Evolutionary conservation across 257 asterid species (phyloP).

Genomic region (Solanum acaule): DNA sequence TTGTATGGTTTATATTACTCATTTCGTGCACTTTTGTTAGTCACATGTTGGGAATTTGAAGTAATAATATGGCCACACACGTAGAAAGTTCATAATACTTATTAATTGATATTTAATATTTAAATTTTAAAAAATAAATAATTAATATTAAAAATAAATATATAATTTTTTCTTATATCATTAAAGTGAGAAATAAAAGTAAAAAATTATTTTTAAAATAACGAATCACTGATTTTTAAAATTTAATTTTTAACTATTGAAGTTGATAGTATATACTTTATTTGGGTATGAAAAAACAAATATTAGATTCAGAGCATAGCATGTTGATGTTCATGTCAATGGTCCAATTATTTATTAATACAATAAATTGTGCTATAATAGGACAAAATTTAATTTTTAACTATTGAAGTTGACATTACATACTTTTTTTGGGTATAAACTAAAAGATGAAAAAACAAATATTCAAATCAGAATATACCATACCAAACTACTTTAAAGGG

Average conservation of each 20-base stretch:
- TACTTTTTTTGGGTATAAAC: not conserved
- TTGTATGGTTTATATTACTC: not conserved
- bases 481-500: not conserved
- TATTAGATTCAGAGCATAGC: too few relatives aligned
- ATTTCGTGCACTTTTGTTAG: not conserved
- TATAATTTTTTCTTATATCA: too few relatives aligned
- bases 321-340: not conserved
- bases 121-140: too few relatives aligned
- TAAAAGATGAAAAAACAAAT: not conserved
- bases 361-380: not conserved
- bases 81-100: not conserved
- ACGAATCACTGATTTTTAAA: not conserved
- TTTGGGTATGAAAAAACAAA: too few relatives aligned
- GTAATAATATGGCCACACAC: not conserved
- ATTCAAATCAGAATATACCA: not conserved
- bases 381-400: not conserved
- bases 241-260: too few relatives aligned
- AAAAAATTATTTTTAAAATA: too few relatives aligned
- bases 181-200: too few relatives aligned
- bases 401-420: not conserved
- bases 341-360: not conserved
- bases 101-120: not conserved
- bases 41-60: not conserved
- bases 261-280: too few relatives aligned
- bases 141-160: too few relatives aligned